phyloP scores from a whole-genome alignment of 164 flowering plant genomes.

The Sextonia rubra region DNA sequence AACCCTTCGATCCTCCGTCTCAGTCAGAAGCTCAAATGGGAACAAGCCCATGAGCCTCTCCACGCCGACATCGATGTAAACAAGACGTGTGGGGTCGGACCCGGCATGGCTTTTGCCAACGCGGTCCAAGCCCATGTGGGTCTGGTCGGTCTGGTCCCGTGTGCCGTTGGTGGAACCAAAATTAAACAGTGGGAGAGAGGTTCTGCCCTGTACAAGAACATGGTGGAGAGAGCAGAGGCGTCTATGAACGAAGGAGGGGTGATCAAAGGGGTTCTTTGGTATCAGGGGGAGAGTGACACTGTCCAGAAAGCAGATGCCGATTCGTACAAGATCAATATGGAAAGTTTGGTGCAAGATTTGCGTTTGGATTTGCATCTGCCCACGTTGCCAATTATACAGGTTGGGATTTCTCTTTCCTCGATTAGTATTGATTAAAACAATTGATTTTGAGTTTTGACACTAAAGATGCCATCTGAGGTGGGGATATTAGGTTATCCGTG shows the following conservation, averaged over 20 bases:
- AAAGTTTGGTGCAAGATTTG: constrained; percentile 41
- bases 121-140: constrained; percentile 18
- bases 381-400: constrained; percentile 74
- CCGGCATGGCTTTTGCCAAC: constrained; percentile 84
- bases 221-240: constrained; percentile 62
- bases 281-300: constrained; percentile 87
- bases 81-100: constrained; percentile 82
- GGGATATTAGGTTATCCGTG: too few species aligned
- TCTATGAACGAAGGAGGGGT: constrained; percentile 43
- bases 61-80: constrained; percentile 72
- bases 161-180: constrained; percentile 90
- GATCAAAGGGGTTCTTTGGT: constrained; percentile 73
- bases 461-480: too few species aligned
- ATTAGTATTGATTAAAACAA: too few species aligned
- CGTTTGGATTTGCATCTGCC: constrained; percentile 60
- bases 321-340: constrained; percentile 57
- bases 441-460: too few species aligned
- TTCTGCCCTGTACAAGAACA: constrained; percentile 46
- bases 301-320: constrained; percentile 37
- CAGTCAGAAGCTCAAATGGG: constrained; percentile 57
- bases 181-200: constrained; percentile 86
- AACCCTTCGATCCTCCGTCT: constrained; percentile 55
- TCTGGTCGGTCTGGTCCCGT: constrained; percentile 43
- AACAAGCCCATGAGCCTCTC: constrained; percentile 70
- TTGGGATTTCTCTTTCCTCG: constrained; percentile 5